Evolutionary conservation across 1,284 basidiomycete genomes (phyloP).

Genomic region (Trichosporon ovoides): DNA sequence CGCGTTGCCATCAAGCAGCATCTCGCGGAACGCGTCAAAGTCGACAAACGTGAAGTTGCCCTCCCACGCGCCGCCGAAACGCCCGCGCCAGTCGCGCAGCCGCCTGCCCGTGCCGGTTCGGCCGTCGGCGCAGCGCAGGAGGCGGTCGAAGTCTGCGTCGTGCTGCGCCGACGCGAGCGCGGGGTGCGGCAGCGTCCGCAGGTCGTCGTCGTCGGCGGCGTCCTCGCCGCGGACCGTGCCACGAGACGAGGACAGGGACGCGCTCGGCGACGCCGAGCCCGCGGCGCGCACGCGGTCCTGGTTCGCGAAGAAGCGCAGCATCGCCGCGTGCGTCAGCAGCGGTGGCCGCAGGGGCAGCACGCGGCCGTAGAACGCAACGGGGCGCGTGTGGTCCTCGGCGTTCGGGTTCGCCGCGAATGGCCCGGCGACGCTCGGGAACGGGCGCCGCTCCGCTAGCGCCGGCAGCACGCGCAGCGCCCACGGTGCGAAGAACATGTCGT

Average conservation of each 20-base stretch:
- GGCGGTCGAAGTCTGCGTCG: slow-evolving; percentile 36
- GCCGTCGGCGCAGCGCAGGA: slow-evolving; percentile 49
- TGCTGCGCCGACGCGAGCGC: slow-evolving; percentile 15
- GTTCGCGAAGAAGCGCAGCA: slow-evolving; percentile 43
- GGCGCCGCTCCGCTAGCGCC: slow-evolving; percentile 14
- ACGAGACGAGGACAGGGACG: neutral
- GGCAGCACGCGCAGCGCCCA: slow-evolving; percentile 52
- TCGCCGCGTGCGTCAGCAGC: slow-evolving; percentile 46
- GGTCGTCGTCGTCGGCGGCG: slow-evolving; percentile 11
- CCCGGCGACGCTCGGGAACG: slow-evolving; percentile 28
- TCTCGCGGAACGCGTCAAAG: slow-evolving; percentile 53
- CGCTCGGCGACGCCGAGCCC: neutral
- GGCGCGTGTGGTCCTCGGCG: slow-evolving; percentile 13
- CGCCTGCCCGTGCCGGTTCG: slow-evolving; percentile 43
- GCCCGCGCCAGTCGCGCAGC: slow-evolving; percentile 47
- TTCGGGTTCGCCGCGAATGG: slow-evolving; percentile 27
- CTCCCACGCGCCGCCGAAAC: slow-evolving; percentile 54
- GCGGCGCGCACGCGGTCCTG: neutral
- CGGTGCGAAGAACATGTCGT: slow-evolving; percentile 52
- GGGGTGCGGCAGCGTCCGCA: slow-evolving; percentile 25
- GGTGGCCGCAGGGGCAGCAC: slow-evolving; percentile 37
- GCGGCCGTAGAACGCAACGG: slow-evolving; percentile 47
- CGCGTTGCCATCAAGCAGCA: slow-evolving; percentile 42
- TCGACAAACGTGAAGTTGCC: slow-evolving; percentile 56
- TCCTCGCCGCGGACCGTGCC: neutral